Percentiles rank a stretch among this genome's conserved stretches.
phyloP scores from a whole-genome alignment of 768 basidiomycete genomes.

The Ramaria sp. region DNA sequence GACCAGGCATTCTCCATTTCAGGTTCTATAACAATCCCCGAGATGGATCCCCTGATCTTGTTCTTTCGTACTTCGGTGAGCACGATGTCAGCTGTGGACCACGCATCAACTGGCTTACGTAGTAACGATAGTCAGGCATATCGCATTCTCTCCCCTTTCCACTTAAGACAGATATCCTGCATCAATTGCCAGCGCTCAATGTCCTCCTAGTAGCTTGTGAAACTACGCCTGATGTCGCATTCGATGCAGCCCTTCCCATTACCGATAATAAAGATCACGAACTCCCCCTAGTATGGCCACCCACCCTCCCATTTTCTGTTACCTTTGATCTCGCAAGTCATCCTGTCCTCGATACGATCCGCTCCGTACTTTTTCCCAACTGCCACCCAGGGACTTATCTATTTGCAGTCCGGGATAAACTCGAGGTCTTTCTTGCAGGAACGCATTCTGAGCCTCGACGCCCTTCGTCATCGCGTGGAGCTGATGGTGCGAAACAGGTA shows the following conservation, averaged over 20 bases:
- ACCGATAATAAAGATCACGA: conserved; percentile 38
- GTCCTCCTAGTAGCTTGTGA: conserved; percentile 67
- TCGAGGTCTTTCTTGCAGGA: conserved; percentile 57
- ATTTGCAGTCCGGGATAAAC: conserved; percentile 51
- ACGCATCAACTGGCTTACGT: neutral
- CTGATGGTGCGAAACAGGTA: conserved; percentile 44
- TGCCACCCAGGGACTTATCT: conserved; percentile 62
- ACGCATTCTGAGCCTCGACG: conserved; percentile 47
- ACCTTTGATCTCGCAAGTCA: conserved; percentile 75
- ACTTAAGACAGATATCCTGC: conserved; percentile 56
- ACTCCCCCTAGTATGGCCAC: conserved; percentile 57
- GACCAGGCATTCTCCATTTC: conserved; percentile 51
- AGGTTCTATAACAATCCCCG: conserved; percentile 60
- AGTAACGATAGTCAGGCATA: conserved; percentile 47
- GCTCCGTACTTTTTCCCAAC: conserved; percentile 59
- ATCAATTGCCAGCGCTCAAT: conserved; percentile 66
- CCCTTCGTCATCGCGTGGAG: conserved; percentile 22
- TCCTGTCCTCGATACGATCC: conserved; percentile 70
- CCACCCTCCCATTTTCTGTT: conserved; percentile 58
- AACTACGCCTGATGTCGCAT: conserved; percentile 33
- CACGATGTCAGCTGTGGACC: neutral
- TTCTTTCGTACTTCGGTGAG: conserved; percentile 74
- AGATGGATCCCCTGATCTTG: conserved; percentile 47
- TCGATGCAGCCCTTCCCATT: neutral
- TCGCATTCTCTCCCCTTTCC: conserved; percentile 77